Base-by-base conservation (phyloP, 1,139 yeast species). In the Zygosaccharomyces pseudobailii region DNA sequence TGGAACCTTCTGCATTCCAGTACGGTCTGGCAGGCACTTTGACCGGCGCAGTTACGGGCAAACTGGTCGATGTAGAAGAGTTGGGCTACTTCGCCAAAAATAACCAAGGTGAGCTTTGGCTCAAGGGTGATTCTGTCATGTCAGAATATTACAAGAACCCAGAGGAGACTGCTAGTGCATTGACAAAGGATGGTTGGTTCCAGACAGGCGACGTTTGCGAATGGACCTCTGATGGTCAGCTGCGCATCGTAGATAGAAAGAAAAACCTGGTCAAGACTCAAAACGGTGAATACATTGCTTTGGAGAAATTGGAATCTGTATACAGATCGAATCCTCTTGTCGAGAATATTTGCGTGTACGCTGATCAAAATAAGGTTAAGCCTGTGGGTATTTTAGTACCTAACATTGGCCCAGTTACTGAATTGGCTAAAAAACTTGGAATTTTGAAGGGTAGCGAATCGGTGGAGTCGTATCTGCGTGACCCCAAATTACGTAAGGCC, bases 261-360 rank as follows among this genome's bases (percentile, higher is more conserved):
- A 94, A 94, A 82, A 94, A 94, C 68, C 76, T 94, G 69, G 95
- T 94, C 60, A 94, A 94, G 78, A 94, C 98, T 20, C 75, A 80
- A 63, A 90, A 92, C 65, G 99, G 99, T 70, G 98, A 94, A 72
- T 94, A 94, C 70, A 87, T 94, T 70, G 98, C 98, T 13, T 76
- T 94, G 60, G 99, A 94, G 72, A 90, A 88, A 70, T 74, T 92
- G 58, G 97, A 90, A 70, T 75, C 88, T 27, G 65, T 76, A 36
- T 94, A 94, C 75, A 82, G 98, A 70, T 84, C 97, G 24, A 87
- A 87, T 69, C 72, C 80, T 37, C 74, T 76, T 55, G 92, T 92
- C 32, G 71, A 73, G 50, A 92, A 92, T 72, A 74, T 92, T 55
- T 90, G 97, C 72, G 90, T 88, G 55, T 90, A 89, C 66, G 98